phyloP scores from a whole-genome alignment of 2,329 filamentous ascomycete species.

The Clathrospora elynae region DNA sequence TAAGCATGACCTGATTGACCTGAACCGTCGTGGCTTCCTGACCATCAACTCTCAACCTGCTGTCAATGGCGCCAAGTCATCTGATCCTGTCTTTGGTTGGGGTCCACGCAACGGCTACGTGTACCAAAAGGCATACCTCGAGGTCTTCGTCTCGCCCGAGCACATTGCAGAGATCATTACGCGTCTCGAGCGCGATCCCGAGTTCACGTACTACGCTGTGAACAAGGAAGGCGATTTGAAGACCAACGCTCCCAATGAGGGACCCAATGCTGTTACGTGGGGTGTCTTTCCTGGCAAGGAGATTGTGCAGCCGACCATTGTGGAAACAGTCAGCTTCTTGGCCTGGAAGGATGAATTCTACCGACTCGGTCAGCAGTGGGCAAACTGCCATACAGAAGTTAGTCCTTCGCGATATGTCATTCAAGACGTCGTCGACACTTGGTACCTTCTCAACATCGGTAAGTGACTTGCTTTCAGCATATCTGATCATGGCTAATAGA shows the following conservation, averaged over 20 bases:
- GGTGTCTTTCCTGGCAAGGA: constrained; percentile 98
- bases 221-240: constrained; percentile 80
- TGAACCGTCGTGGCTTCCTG: constrained; percentile 85
- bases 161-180: constrained; percentile 76
- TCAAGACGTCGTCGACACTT: constrained; percentile 81
- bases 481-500: not conserved
- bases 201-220: constrained; percentile 93
- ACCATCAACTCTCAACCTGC: constrained; percentile 98
- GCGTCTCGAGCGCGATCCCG: constrained; percentile 76
- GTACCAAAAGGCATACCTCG: constrained; percentile 97
- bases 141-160: constrained; percentile 82
- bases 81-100: constrained; percentile 88
- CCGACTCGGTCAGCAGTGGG: constrained; percentile 90
- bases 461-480: constrained; percentile 45
- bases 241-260: constrained; percentile 82
- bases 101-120: constrained; percentile 94
- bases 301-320: constrained; percentile 99
- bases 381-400: constrained; percentile 79
- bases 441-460: constrained; percentile 96
- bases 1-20: constrained; percentile 72
- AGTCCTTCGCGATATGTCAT: constrained; percentile 81
- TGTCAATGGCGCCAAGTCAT: constrained; percentile 87
- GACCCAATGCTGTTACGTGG: constrained; percentile 98
- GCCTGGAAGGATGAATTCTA: constrained; percentile 99
- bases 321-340: constrained; percentile 95